Percentiles rank a stretch among this genome's conserved stretches.
These are phyloP conservation scores for Tetracladium setigerum DNA, from an alignment of 495 filamentous ascomycete genomes.

Conservation along the genomic window DNA sequence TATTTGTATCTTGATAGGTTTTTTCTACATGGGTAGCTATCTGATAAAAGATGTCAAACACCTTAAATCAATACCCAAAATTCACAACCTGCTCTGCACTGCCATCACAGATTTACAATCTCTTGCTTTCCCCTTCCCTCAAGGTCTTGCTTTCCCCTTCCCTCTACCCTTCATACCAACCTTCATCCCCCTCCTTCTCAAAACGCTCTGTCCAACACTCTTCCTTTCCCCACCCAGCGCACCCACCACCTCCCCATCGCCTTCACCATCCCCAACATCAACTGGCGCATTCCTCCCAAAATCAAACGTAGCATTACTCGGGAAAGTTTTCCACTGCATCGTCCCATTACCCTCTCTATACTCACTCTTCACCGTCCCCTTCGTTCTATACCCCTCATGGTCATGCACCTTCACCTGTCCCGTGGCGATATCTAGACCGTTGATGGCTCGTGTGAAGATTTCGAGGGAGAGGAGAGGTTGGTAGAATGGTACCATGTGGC, in stretches of 20 bases:
- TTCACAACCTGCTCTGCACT: too few relatives aligned
- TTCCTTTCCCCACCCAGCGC: neutral
- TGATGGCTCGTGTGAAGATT: conserved; percentile 51
- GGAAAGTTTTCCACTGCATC: conserved; percentile 41
- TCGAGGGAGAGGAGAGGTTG: conserved; percentile 54
- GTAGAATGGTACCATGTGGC: conserved; percentile 66
- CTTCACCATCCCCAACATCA: conserved; percentile 5
- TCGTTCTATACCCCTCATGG: conserved; percentile 33
- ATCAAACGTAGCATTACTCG: conserved; percentile 46
- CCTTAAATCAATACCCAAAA: too few relatives aligned
- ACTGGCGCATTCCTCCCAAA: conserved; percentile 40
- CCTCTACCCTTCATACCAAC: too few relatives aligned
- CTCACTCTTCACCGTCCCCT: conserved; percentile 40
- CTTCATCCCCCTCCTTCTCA: too few relatives aligned
- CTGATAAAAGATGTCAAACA: too few relatives aligned
- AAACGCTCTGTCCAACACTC: too few relatives aligned
- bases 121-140: too few relatives aligned
- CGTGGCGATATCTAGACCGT: conserved; percentile 52
- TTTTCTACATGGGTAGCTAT: too few relatives aligned
- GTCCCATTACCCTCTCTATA: conserved; percentile 52
- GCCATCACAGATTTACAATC: too few relatives aligned
- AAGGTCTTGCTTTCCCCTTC: too few relatives aligned
- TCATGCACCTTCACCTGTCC: conserved; percentile 31
- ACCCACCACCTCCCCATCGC: neutral
- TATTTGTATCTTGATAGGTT: too few relatives aligned